Conservation (phyloP, 495 filamentous ascomycete genomes). For the Talaromyces ruber region DNA sequence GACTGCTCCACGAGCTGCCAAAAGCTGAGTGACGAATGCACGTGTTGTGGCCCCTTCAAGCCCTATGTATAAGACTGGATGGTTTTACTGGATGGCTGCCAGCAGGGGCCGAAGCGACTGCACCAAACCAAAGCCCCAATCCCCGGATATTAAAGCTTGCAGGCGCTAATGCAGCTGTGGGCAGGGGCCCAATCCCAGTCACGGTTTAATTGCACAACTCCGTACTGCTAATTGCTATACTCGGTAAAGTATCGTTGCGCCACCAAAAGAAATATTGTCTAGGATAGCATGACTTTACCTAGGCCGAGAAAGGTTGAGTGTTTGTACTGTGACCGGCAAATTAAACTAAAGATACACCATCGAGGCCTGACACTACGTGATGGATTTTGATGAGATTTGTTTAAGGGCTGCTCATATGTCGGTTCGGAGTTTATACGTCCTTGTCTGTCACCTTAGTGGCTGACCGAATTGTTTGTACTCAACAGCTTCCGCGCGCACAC, state of each 20-base stretch:
- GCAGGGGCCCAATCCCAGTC: neutral
- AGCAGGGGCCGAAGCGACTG: neutral
- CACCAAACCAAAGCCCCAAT: neutral
- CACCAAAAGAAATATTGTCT: neutral
- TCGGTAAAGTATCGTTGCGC: neutral
- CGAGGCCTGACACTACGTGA: neutral
- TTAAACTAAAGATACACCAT: neutral
- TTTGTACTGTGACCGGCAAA: neutral
- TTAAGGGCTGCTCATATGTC: neutral
- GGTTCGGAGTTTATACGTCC: neutral
- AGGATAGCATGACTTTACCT: neutral
- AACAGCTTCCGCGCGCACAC: too few relatives aligned
- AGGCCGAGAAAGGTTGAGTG: neutral
- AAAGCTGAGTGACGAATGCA: neutral
- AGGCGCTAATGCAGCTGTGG: neutral
- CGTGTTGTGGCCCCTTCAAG: neutral
- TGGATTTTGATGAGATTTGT: neutral
- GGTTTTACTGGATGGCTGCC: neutral
- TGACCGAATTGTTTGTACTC: too few relatives aligned
- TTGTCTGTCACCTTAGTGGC: too few relatives aligned
- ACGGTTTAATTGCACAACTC: neutral
- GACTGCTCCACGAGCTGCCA: neutral
- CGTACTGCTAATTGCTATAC: neutral
- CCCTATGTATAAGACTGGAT: neutral
- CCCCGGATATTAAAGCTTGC: neutral